These are phyloP conservation scores for Metarhizium robertsii DNA, from an alignment of 2,329 filamentous ascomycete genomes.

Conservation along the genomic window DNA sequence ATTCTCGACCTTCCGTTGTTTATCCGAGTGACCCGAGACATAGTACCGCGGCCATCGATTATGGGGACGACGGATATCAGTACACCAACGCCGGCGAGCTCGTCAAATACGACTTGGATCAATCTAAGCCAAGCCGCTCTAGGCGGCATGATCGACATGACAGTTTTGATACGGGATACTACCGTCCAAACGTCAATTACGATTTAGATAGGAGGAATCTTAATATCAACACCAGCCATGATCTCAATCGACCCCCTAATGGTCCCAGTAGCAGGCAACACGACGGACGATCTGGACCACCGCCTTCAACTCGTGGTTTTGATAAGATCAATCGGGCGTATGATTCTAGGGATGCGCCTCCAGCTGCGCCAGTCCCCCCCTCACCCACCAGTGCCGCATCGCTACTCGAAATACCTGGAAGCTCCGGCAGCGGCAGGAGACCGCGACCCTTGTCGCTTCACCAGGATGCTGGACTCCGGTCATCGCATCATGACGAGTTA, in stretches of 20 bases:
- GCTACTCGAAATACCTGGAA: conserved; percentile 11
- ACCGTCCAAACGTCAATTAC: conserved; percentile 45
- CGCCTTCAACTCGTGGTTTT: conserved; percentile 60
- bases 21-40: conserved; percentile 37
- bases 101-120: conserved; percentile 51
- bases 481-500: conserved; percentile 36
- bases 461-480: conserved; percentile 37
- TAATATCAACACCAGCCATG: conserved; percentile 35
- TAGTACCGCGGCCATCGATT: conserved; percentile 36
- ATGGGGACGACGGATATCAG: conserved; percentile 51
- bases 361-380: conserved; percentile 30
- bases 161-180: conserved; percentile 45
- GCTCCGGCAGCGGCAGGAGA: conserved; percentile 8
- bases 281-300: conserved; percentile 43
- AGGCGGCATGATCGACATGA: conserved; percentile 33
- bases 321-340: conserved; percentile 55
- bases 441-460: conserved; percentile 42
- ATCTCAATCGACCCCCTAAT: conserved; percentile 34
- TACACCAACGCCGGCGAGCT: conserved; percentile 56
- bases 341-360: conserved; percentile 33
- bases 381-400: conserved; percentile 19
- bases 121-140: conserved; percentile 30
- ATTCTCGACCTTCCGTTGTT: conserved; percentile 33
- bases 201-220: conserved; percentile 36
- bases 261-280: conserved; percentile 23